Evolutionary conservation across 1,284 basidiomycete species (phyloP).

Genomic region (Ustilago crameri): DNA sequence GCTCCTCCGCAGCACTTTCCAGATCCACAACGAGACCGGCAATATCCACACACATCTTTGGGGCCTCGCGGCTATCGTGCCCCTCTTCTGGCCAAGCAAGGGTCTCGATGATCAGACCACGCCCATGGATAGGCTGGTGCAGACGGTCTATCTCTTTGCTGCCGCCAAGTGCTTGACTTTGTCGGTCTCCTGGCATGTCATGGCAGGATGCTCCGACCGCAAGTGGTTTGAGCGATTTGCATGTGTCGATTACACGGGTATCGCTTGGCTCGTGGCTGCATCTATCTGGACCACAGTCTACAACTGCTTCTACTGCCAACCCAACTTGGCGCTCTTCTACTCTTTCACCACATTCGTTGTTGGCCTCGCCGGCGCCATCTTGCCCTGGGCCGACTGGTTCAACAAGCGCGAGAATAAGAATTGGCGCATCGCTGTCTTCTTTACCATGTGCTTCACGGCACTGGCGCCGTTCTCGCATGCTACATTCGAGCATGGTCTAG

Average conservation of each 20-base stretch:
- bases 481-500: constrained; percentile 59
- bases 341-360: constrained; percentile 58
- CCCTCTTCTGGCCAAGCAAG: constrained; percentile 64
- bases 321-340: constrained; percentile 63
- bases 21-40: constrained; percentile 67
- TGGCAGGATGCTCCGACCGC: constrained; percentile 64
- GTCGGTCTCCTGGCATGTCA: constrained; percentile 66
- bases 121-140: constrained; percentile 63
- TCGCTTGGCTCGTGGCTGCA: constrained; percentile 66
- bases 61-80: constrained; percentile 58
- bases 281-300: constrained; percentile 65
- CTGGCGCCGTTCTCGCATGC: constrained; percentile 64
- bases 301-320: constrained; percentile 68
- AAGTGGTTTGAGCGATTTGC: constrained; percentile 65
- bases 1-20: constrained; percentile 61
- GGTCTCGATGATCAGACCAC: constrained; percentile 63
- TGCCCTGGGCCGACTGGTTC: constrained; percentile 67
- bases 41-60: constrained; percentile 66
- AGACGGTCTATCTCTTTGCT: constrained; percentile 65
- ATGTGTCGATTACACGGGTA: constrained; percentile 67
- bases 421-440: constrained; percentile 61
- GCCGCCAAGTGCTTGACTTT: constrained; percentile 65
- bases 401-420: constrained; percentile 61
- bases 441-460: constrained; percentile 63
- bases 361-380: constrained; percentile 58